Evolutionary conservation across 2,329 filamentous ascomycete species (phyloP).

Genomic region (Aspergillus arachidicola): DNA sequence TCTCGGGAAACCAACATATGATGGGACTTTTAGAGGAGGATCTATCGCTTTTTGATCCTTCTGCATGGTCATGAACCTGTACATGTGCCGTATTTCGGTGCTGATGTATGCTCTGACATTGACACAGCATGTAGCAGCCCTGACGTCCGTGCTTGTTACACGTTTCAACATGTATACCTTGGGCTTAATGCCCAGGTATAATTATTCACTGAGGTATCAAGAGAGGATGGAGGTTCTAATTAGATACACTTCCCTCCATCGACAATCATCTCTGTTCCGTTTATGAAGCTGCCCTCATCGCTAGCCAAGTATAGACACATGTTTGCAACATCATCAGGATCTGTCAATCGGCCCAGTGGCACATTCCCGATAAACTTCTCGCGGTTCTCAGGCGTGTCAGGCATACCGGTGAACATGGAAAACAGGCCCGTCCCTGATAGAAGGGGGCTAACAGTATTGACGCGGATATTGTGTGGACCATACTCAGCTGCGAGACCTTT

Average conservation of each 20-base stretch:
- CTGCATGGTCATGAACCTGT: constrained; percentile 9
- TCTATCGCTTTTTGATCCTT: constrained; percentile 33
- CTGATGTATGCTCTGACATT: not conserved
- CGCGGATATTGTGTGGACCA: constrained; percentile 69
- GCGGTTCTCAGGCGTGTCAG: constrained; percentile 49
- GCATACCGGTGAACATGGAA: constrained; percentile 45
- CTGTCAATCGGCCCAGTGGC: constrained; percentile 46
- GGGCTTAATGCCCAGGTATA: not conserved
- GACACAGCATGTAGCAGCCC: not conserved
- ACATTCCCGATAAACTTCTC: constrained; percentile 48
- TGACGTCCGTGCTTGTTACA: not conserved
- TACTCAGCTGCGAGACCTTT: constrained; percentile 74
- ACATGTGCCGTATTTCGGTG: not conserved
- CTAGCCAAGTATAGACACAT: constrained; percentile 71
- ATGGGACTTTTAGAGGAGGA: constrained; percentile 68
- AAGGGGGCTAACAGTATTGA: constrained; percentile 72
- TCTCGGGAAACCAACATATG: constrained; percentile 66
- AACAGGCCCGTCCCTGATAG: constrained; percentile 68
- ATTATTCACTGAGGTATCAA: not conserved
- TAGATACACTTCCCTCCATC: constrained; percentile 56
- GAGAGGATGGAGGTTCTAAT: not conserved
- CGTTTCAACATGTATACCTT: not conserved
- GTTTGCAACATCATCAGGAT: constrained; percentile 66
- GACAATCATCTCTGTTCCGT: constrained; percentile 70
- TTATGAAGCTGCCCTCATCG: constrained; percentile 72